Conservation (phyloP, 495 filamentous ascomycete genomes). For the Daldinia loculata region DNA sequence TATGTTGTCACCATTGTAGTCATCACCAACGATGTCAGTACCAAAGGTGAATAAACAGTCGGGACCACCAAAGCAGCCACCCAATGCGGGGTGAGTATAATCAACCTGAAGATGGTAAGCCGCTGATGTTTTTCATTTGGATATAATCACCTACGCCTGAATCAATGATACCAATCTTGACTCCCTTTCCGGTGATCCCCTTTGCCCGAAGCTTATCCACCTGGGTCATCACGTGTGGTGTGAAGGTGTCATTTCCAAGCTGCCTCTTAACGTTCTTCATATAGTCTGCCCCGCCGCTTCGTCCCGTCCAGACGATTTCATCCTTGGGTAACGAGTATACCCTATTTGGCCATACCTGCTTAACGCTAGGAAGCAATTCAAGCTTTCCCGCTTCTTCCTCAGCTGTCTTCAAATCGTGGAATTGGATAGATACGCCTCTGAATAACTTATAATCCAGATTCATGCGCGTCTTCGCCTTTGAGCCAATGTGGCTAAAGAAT, state of each 20-base stretch:
- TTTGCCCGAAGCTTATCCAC: slow-evolving; percentile 58
- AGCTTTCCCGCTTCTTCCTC: slow-evolving; percentile 52
- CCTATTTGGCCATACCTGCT: slow-evolving; percentile 57
- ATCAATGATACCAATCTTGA: slow-evolving; percentile 60
- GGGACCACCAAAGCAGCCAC: slow-evolving; percentile 61
- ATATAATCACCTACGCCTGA: slow-evolving; percentile 53
- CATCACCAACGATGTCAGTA: slow-evolving; percentile 62
- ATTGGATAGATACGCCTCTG: slow-evolving; percentile 59
- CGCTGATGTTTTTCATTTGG: not conserved
- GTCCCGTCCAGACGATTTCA: slow-evolving; percentile 56
- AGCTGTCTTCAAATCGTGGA: slow-evolving; percentile 52
- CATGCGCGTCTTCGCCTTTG: slow-evolving; percentile 54
- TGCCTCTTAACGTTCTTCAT: slow-evolving; percentile 46
- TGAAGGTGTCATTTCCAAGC: slow-evolving; percentile 50
- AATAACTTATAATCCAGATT: slow-evolving; percentile 58
- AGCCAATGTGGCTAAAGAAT: slow-evolving; percentile 50
- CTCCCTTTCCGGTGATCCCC: slow-evolving; percentile 54
- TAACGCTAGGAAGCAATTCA: slow-evolving; percentile 52
- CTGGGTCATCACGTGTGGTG: slow-evolving; percentile 58
- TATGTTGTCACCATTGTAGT: slow-evolving; percentile 53
- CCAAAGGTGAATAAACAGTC: slow-evolving; percentile 65
- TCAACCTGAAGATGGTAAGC: slow-evolving; percentile 56
- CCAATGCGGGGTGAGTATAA: slow-evolving; percentile 66
- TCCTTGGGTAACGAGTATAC: slow-evolving; percentile 54
- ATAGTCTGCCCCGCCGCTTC: slow-evolving; percentile 39